Evolutionary conservation across 2,329 filamentous ascomycete genomes (phyloP).

Genomic region (Penicillium sp.): DNA sequence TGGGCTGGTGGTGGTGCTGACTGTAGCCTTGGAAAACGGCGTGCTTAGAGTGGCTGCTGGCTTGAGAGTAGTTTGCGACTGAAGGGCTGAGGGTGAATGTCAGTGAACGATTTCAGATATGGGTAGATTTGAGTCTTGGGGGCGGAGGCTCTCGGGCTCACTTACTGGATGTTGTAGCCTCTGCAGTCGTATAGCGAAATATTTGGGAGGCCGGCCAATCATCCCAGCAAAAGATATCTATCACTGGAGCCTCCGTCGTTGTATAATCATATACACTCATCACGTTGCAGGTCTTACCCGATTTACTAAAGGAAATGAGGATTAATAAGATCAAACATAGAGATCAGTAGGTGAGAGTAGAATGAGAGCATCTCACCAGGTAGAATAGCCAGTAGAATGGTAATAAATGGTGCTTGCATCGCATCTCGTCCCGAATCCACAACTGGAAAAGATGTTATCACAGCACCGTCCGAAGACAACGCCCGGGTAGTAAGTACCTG

Average conservation of each 20-base stretch:
- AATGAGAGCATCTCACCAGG: background rate
- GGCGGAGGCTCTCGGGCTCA: too few relatives aligned
- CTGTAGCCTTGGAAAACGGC: background rate
- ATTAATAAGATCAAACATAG: background rate
- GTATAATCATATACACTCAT: conserved; percentile 3
- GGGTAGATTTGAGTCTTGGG: too few relatives aligned
- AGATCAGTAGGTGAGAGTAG: too few relatives aligned
- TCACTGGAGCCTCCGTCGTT: background rate
- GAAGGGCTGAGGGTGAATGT: too few relatives aligned
- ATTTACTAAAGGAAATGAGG: background rate
- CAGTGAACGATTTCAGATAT: too few relatives aligned
- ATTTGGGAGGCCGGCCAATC: background rate
- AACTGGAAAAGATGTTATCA: background rate
- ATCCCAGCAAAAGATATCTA: conserved; percentile 1
- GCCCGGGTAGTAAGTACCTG: too few relatives aligned
- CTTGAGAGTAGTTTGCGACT: too few relatives aligned
- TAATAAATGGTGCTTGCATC: too few relatives aligned
- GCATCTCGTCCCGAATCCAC: conserved; percentile 3
- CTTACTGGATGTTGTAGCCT: too few relatives aligned
- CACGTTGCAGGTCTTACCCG: background rate
- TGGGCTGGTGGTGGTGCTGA: too few relatives aligned
- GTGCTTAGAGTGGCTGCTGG: background rate
- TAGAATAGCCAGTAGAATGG: background rate
- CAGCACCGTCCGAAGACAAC: conserved; percentile 1
- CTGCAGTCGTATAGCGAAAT: too few relatives aligned